These are phyloP conservation scores for Saccharomycopsis fibuligera DNA, from an alignment of 805 yeast species.

Conservation along the genomic window DNA sequence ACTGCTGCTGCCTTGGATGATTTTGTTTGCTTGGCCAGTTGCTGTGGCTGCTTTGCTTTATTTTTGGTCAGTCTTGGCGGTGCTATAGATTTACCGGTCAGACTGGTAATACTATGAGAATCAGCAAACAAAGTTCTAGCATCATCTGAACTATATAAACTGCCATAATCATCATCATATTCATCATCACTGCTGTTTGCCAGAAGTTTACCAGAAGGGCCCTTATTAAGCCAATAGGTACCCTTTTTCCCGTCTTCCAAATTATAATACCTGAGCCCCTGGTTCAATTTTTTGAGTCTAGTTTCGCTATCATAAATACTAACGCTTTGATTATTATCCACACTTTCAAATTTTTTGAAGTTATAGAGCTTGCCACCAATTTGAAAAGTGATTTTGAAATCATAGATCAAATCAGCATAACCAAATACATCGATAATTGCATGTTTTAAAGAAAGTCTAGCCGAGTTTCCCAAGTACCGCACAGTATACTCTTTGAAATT, in stretches of 20 bases:
- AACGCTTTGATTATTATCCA: constrained; percentile 46
- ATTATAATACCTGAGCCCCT: constrained; percentile 70
- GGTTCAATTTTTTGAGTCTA: constrained; percentile 62
- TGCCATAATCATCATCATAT: not conserved
- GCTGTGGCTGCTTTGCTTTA: constrained; percentile 1
- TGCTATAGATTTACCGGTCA: too few species aligned
- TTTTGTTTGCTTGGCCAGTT: not conserved
- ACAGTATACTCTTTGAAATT: constrained; percentile 67
- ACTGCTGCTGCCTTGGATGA: not conserved
- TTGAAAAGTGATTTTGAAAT: constrained; percentile 60
- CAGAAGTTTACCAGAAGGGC: not conserved
- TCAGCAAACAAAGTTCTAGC: too few species aligned
- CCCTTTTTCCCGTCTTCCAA: constrained; percentile 56
- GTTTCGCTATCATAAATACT: constrained; percentile 64
- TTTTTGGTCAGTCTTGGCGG: too few species aligned
- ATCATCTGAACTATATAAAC: too few species aligned
- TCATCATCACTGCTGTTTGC: not conserved
- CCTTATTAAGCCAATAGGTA: constrained; percentile 65
- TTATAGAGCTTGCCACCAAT: constrained; percentile 68
- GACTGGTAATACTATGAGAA: too few species aligned
- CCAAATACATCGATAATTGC: constrained; percentile 79
- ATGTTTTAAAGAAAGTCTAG: constrained; percentile 48
- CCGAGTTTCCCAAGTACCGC: constrained; percentile 57
- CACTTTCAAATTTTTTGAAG: constrained; percentile 77
- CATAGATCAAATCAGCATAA: constrained; percentile 68